Conservation (phyloP, 176 grass and related monocot species). For the Aegilops sharonensis region DNA sequence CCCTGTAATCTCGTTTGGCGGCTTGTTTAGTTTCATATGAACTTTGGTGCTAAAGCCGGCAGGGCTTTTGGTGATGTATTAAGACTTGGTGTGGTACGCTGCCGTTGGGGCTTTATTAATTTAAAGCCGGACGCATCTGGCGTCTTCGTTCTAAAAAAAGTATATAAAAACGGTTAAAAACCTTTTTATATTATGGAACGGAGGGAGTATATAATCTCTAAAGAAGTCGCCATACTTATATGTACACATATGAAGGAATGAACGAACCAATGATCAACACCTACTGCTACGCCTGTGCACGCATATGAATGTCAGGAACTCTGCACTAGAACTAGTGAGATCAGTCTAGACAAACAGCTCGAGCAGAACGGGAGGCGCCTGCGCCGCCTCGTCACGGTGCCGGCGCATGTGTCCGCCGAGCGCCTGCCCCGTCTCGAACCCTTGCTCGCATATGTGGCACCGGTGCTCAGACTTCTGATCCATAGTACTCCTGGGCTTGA, state of each 20-base stretch:
- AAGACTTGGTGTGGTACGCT: too few species aligned
- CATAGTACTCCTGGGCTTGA: background rate
- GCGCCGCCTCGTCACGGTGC: conserved; percentile 35
- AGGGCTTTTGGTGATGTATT: too few species aligned
- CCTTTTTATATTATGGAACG: too few species aligned
- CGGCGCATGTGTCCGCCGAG: conserved; percentile 67
- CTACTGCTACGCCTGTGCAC: background rate
- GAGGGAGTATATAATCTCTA: background rate
- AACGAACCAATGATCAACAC: background rate
- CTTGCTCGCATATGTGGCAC: conserved; percentile 54
- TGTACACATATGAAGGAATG: background rate
- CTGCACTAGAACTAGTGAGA: background rate
- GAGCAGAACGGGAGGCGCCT: conserved; percentile 37
- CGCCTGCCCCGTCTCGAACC: conserved; percentile 60
- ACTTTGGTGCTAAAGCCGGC: too few species aligned
- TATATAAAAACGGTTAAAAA: too few species aligned
- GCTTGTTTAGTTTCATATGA: too few species aligned
- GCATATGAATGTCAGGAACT: background rate
- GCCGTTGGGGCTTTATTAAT: too few species aligned
- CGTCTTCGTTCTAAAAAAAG: too few species aligned
- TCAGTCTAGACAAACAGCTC: conserved; percentile 18
- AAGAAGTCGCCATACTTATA: background rate
- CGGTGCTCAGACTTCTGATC: conserved; percentile 22
- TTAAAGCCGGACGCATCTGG: too few species aligned
- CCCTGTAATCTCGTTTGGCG: too few species aligned